phyloP scores from a whole-genome alignment of 257 asterid genomes.

The Mentha longifolia region DNA sequence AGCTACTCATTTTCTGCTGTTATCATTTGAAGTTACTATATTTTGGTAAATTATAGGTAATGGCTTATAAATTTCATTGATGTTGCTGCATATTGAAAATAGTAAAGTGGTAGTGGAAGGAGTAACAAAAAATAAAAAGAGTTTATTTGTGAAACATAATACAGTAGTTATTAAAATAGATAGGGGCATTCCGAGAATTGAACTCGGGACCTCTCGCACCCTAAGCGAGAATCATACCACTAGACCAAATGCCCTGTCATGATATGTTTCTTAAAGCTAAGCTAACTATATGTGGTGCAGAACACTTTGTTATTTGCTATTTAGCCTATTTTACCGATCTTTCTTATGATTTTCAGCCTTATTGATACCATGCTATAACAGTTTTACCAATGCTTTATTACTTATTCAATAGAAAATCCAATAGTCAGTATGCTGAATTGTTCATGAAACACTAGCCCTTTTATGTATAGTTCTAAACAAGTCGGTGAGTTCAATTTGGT shows the following conservation, averaged over 20 bases:
- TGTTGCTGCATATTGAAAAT: not conserved
- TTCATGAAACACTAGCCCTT: not conserved
- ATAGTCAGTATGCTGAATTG: no score
- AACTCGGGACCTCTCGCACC: conserved; percentile 90
- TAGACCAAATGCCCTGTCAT: conserved; percentile 21
- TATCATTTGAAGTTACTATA: not conserved
- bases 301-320: no score
- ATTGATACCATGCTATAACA: no score
- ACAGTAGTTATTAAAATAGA: conserved; percentile 1
- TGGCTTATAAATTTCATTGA: not conserved
- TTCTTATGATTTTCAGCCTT: no score
- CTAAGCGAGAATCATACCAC: conserved; percentile 51
- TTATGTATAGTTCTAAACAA: not conserved
- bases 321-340: no score
- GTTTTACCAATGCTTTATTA: no score
- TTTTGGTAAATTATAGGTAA: not conserved
- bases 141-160: not conserved
- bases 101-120: not conserved
- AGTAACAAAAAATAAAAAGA: not conserved
- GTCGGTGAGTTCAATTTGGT: not conserved
- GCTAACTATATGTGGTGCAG: no score
- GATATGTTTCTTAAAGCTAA: no score
- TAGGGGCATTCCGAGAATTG: conserved; percentile 67
- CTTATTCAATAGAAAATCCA: no score
- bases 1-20: not conserved